Base-by-base conservation (phyloP, 192 early-diverging fungal species). In the Kappamyces sp. region DNA sequence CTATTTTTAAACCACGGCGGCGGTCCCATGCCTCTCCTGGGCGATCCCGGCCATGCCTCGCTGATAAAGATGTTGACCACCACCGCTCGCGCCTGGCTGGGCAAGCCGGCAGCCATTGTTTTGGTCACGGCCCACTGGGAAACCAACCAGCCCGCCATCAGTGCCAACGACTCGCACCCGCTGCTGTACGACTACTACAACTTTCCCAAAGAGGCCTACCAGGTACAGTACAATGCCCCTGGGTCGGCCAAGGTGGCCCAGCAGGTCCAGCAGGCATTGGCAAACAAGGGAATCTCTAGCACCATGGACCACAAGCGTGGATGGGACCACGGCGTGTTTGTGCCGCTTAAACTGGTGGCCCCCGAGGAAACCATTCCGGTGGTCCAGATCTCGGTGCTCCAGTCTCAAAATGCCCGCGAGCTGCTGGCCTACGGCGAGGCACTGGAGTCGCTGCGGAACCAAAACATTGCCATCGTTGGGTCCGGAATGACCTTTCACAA, bases 261-360 rank as follows among this genome's bases (percentile, higher is more conserved):
- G 13, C 55, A 65, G 32, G 67, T 76, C 8, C 62, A 54, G 7
- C 1, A 43, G 13, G 38, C 71, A 12, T 50, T 79, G 8, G 52
- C 49, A 35, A 42, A 9, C 3, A 67, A 59, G 3, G 74, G 76
- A 3, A 62, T 79, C 61, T 32, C 61, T 31, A 10, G 63, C 8
- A 8, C 15, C 40, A 38, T 55, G 3, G 64, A 73, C 55, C 37
- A 33, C 33, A 57, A 61, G 38, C 54, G 77, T 36, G 77, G 77
- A 15, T 65, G 71, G 62, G 80, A 82, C 66, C 80, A 82, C 66
- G 80, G 80, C 38, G 73, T 78, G 1, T 82, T 82, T 51, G 70
- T 80, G 7, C 80, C 75, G 36, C 37, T 80, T 1, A 72, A 68
- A 31, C 58, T 75, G 13, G 35, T 72, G 54, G 48, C 33, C 52